Evolutionary conservation across 164 flowering plant species (phyloP).

Genomic region (Stephania yunnanensis): DNA sequence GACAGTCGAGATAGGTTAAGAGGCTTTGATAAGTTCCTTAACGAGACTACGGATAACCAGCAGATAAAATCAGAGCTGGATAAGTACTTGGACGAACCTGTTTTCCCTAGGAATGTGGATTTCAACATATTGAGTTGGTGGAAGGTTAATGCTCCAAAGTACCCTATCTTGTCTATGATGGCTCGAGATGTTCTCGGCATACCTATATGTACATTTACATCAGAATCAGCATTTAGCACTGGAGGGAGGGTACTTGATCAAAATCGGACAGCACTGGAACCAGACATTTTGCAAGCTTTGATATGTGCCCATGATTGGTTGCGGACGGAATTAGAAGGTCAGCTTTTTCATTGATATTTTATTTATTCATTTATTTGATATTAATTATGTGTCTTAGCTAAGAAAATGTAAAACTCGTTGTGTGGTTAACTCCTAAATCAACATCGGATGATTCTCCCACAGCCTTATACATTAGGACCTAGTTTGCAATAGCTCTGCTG

Average conservation of each 20-base stretch:
- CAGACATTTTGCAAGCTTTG: constrained; percentile 59
- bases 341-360: neutral
- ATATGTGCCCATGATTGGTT: constrained; percentile 76
- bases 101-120: constrained; percentile 61
- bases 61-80: constrained; percentile 53
- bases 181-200: constrained; percentile 68
- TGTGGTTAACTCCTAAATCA: neutral
- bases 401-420: neutral
- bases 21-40: constrained; percentile 62
- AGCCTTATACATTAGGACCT: too few relatives aligned
- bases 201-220: constrained; percentile 49
- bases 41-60: constrained; percentile 49
- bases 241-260: constrained; percentile 49
- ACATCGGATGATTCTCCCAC: neutral
- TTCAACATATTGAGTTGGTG: constrained; percentile 74
- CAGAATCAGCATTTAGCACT: constrained; percentile 38
- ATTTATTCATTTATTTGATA: neutral
- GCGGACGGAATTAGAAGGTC: constrained; percentile 44
- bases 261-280: constrained; percentile 33
- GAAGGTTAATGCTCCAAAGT: constrained; percentile 71
- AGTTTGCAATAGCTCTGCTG: too few relatives aligned
- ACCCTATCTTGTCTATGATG: constrained; percentile 66
- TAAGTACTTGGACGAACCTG: constrained; percentile 65
- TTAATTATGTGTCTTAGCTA: neutral
- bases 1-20: constrained; percentile 45